phyloP scores from a whole-genome alignment of 2,329 filamentous ascomycete genomes.

The Stemphylium vesicarium region DNA sequence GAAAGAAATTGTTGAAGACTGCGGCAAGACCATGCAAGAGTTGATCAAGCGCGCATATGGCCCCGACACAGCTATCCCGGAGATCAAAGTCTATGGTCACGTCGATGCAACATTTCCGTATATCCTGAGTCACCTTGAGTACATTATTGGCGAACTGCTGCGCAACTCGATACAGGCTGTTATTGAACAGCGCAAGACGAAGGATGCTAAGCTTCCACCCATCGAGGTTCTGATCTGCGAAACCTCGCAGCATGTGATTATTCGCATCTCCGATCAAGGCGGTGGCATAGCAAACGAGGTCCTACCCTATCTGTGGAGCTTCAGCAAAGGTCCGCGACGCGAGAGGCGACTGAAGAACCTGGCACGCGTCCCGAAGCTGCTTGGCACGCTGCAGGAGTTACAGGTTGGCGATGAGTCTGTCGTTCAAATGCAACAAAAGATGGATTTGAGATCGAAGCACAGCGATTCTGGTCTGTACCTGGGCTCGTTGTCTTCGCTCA shows the following conservation, averaged over 20 bases:
- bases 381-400: constrained; percentile 90
- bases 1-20: constrained; percentile 84
- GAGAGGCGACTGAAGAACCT: constrained; percentile 83
- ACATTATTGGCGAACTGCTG: constrained; percentile 93
- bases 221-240: constrained; percentile 96
- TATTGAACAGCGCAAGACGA: constrained; percentile 71
- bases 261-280: constrained; percentile 93
- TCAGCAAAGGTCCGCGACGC: constrained; percentile 87
- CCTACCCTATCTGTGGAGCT: constrained; percentile 92
- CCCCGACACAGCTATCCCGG: constrained; percentile 72
- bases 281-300: constrained; percentile 87
- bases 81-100: constrained; percentile 84
- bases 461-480: constrained; percentile 43
- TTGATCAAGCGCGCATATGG: constrained; percentile 79
- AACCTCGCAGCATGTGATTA: constrained; percentile 91
- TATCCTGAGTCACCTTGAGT: constrained; percentile 93
- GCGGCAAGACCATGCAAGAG: constrained; percentile 75
- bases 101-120: constrained; percentile 92
- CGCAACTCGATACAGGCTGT: constrained; percentile 94
- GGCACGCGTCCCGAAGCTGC: constrained; percentile 84
- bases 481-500: constrained; percentile 78
- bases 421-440: constrained; percentile 23
- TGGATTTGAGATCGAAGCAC: constrained; percentile 29
- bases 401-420: constrained; percentile 48
- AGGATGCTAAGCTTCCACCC: constrained; percentile 67